These are phyloP conservation scores for Glycine soja DNA, from an alignment of 306 rosid species.

Conservation along the genomic window DNA sequence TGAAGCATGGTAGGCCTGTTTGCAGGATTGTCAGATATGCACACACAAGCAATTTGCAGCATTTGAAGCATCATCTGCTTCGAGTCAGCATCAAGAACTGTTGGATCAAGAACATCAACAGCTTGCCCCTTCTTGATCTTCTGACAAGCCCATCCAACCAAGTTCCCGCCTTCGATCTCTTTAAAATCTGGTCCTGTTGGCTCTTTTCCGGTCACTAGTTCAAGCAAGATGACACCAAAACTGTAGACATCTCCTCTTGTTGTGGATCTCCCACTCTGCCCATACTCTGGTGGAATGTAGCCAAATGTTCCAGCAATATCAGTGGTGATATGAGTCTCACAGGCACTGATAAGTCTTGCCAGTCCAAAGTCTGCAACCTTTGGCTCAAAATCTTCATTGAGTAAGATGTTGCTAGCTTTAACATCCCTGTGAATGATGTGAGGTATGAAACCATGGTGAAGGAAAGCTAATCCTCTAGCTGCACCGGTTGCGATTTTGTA, in stretches of 20 bases:
- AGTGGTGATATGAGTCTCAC: conserved; percentile 89
- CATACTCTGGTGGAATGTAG: conserved; percentile 98
- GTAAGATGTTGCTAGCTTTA: conserved; percentile 92
- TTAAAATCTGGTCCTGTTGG: conserved; percentile 95
- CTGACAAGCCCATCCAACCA: conserved; percentile 94
- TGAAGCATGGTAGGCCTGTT: conserved; percentile 94
- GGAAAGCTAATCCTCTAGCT: conserved; percentile 88
- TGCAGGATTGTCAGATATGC: conserved; percentile 90
- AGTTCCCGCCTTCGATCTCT: conserved; percentile 94
- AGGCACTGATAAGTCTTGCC: conserved; percentile 94
- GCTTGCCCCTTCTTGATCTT: conserved; percentile 77
- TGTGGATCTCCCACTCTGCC: conserved; percentile 95
- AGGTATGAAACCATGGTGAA: conserved; percentile 90
- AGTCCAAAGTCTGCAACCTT: conserved; percentile 95
- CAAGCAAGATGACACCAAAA: conserved; percentile 92
- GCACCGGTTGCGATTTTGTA: conserved; percentile 77
- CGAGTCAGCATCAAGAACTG: conserved; percentile 71
- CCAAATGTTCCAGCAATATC: conserved; percentile 98
- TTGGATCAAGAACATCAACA: conserved; percentile 84
- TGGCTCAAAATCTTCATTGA: conserved; percentile 87
- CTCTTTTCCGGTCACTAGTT: conserved; percentile 91
- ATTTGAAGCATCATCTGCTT: conserved; percentile 84
- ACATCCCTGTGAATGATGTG: conserved; percentile 97
- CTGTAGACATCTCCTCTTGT: conserved; percentile 94
- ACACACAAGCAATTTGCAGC: conserved; percentile 81